Base-by-base conservation (phyloP, 75 land plant genomes). In the Cunninghamia lanceolata region DNA sequence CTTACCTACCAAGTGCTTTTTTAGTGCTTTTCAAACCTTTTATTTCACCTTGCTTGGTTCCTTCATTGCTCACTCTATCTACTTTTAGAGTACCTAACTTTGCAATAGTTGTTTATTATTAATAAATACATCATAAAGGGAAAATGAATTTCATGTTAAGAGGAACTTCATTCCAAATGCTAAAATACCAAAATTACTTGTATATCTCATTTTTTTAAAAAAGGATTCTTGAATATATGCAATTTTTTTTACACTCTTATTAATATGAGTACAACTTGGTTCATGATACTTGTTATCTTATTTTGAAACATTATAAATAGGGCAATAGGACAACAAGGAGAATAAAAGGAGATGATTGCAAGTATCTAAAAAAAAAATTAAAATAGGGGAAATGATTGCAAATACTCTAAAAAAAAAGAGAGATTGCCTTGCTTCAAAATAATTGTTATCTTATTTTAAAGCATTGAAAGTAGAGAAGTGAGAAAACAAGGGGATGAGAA, bases 61-160 rank as follows among this genome's bases (percentile, higher is more conserved):
- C 45, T 19, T 83, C 87, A 17, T 90, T 86, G n/a, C n/a, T 16
- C 63, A 74, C 83, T 4, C 84, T 82, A 85, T 9, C 70, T 3
- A 47, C 73, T 70, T 70, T 28, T 28, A 9, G 5, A 25, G 9
- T 25, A 7, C 4, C 9, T 28, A 32, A 70, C 30, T 30, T 70
- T 70, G 32, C 74, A 84, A 35, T n/a, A n/a, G 25, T 53, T 84
- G 66, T 0, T 77, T 76, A 84, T 70, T 25, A 9, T 88, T 82
- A 66, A 85, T 82, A 35, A 92, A 87, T 4, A 82, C 68, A 81
- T 89, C 88, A 21, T 46, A 82, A 50, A 45, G 83, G 40, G 93
- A 40, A 38, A 89, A 90, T 34, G 93, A 89, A 85, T 56, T 86
- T 83, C 35, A 90, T 92, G 85, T 89, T 87, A 32, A 93, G 76